Evolutionary conservation across 305 asterid species (phyloP).

Genomic region (Rubia peregrina): DNA sequence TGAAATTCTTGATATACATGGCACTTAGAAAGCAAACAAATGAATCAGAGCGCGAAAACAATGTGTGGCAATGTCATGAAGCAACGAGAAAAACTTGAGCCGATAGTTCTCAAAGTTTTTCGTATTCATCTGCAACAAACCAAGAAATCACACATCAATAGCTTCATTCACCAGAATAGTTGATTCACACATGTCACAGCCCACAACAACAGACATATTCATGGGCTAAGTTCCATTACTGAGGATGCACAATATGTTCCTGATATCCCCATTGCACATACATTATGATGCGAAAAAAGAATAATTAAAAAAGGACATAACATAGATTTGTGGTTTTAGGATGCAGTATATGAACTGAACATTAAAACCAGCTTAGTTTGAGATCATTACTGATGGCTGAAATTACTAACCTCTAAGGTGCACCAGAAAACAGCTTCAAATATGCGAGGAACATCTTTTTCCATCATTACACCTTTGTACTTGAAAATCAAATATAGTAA

Average conservation of each 20-base stretch:
- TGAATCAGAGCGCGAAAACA: slow-evolving; percentile 87
- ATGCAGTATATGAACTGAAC: neutral
- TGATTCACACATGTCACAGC: neutral
- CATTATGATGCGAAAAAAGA: neutral
- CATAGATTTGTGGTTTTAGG: neutral
- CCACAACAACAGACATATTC: neutral
- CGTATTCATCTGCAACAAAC: slow-evolving; percentile 73
- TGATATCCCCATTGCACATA: neutral
- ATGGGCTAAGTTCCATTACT: neutral
- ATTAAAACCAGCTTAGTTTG: neutral
- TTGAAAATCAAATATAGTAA: slow-evolving; percentile 31
- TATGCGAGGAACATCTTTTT: slow-evolving; percentile 78
- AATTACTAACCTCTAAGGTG: slow-evolving; percentile 76
- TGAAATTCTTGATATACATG: neutral
- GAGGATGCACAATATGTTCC: neutral
- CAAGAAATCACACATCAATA: neutral
- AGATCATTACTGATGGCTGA: neutral
- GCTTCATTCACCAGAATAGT: neutral
- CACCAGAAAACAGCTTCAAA: slow-evolving; percentile 98
- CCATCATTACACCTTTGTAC: slow-evolving; percentile 87
- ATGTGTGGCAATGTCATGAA: slow-evolving; percentile 84
- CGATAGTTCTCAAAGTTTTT: slow-evolving; percentile 96
- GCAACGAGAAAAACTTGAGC: slow-evolving; percentile 88
- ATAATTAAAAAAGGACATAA: neutral
- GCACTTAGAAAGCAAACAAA: slow-evolving; percentile 20